phyloP scores from a whole-genome alignment of 768 basidiomycete species.

The Suillus plorans region DNA sequence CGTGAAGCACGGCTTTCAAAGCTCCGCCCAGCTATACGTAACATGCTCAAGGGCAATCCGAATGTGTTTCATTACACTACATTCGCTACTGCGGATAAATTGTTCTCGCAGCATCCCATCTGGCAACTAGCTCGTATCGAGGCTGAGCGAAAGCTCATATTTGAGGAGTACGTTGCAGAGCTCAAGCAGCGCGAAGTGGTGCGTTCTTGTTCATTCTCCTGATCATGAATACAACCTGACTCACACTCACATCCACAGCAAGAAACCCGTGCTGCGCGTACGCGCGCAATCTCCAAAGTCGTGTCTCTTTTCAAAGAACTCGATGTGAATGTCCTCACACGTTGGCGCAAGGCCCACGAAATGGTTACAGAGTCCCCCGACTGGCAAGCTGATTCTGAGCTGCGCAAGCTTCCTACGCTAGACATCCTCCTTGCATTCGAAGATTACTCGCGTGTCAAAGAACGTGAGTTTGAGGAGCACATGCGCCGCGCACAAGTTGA shows the following conservation, averaged over 20 bases:
- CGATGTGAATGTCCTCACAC: conserved; percentile 88
- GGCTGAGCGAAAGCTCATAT: conserved; percentile 81
- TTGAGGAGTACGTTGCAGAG: conserved; percentile 88
- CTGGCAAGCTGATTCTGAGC: conserved; percentile 74
- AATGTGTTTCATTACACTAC: conserved; percentile 92
- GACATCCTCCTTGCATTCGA: conserved; percentile 94
- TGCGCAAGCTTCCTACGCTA: conserved; percentile 82
- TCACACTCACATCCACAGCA: conserved; percentile 44
- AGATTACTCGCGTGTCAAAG: conserved; percentile 86
- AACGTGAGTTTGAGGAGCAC: conserved; percentile 90
- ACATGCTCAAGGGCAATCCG: conserved; percentile 84
- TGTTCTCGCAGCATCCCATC: conserved; percentile 84
- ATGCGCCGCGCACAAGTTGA: conserved; percentile 78
- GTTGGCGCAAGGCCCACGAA: conserved; percentile 85
- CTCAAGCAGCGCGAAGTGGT: conserved; percentile 90
- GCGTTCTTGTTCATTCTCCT: conserved; percentile 29
- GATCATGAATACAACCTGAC: conserved; percentile 11
- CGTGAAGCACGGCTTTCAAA: conserved; percentile 80
- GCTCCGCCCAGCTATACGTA: conserved; percentile 81
- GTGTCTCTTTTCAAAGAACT: conserved; percentile 83
- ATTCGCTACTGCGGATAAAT: conserved; percentile 82
- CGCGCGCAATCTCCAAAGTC: conserved; percentile 81
- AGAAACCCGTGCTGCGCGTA: conserved; percentile 73
- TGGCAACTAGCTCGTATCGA: conserved; percentile 89
- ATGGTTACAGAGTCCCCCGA: conserved; percentile 74